Conservation (phyloP, 306 rosid species). For the Delonix regia region DNA sequence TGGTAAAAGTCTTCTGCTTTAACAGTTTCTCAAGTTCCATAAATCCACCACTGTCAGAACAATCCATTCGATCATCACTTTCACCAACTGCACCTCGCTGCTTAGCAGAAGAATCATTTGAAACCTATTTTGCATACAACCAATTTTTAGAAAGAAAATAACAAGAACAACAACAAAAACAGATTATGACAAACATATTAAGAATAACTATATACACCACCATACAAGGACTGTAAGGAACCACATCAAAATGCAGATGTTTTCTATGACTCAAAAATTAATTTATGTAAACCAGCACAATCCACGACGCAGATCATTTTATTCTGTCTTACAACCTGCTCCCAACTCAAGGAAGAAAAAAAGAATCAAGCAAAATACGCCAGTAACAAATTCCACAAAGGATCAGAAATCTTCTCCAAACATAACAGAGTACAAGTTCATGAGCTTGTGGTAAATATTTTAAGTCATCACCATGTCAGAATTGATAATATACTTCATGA, state of each 20-base stretch:
- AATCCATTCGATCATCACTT: conserved; percentile 45
- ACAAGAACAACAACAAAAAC: conserved; percentile 2
- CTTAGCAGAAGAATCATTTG: conserved; percentile 48
- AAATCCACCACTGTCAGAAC: conserved; percentile 52
- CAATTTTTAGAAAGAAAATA: no score
- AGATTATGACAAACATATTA: not conserved
- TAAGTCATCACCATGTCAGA: not conserved
- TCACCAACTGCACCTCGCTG: conserved; percentile 43
- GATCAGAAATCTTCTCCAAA: conserved; percentile 7
- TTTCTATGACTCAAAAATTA: not conserved
- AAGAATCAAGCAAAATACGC: conserved; percentile 15
- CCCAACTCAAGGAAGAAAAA: not conserved
- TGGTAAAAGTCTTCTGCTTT: conserved; percentile 86
- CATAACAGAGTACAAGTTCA: not conserved
- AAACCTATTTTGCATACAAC: conserved; percentile 38
- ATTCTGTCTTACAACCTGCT: conserved; percentile 9
- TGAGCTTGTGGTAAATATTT: not conserved
- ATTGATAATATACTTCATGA: not conserved
- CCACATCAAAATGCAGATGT: not conserved
- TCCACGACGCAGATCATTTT: not conserved
- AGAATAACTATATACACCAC: not conserved
- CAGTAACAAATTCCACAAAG: not conserved
- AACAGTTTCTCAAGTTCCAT: conserved; percentile 78
- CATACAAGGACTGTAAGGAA: conserved; percentile 12
- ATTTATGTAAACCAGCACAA: not conserved